These are phyloP conservation scores for Annona squamosa DNA, from an alignment of 164 flowering plant genomes.

Conservation along the genomic window DNA sequence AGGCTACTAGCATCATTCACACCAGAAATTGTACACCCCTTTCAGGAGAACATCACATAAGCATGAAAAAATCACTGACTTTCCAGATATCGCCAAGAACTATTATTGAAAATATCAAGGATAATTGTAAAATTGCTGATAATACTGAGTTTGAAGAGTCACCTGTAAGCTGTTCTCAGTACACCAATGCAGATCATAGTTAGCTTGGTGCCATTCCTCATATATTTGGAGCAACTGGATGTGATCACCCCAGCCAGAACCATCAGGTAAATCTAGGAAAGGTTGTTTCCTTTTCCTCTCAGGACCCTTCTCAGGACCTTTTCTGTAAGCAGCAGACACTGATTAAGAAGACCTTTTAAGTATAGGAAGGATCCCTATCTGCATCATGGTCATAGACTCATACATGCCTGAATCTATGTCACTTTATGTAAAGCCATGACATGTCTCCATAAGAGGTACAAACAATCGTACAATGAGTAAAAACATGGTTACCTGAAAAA, in stretches of 20 bases:
- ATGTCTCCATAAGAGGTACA: background rate
- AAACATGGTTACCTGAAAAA: background rate
- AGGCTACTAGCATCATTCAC: too few relatives aligned
- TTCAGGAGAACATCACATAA: too few relatives aligned
- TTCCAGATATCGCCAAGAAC: too few relatives aligned
- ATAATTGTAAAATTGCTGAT: background rate
- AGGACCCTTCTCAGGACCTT: constrained; percentile 43
- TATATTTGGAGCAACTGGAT: constrained; percentile 85
- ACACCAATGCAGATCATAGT: constrained; percentile 75
- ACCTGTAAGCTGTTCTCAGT: constrained; percentile 76
- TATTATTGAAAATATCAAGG: too few relatives aligned
- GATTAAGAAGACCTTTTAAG: background rate
- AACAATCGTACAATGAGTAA: background rate
- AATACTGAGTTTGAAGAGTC: background rate
- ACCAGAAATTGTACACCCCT: too few relatives aligned
- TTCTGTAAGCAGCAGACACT: constrained; percentile 29
- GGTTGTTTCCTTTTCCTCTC: constrained; percentile 81
- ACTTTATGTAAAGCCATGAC: background rate
- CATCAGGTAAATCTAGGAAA: constrained; percentile 65
- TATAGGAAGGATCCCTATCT: background rate
- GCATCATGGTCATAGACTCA: background rate
- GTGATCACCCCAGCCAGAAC: constrained; percentile 96
- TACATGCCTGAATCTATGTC: background rate
- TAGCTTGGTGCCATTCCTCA: constrained; percentile 62
- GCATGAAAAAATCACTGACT: too few relatives aligned